Evolutionary conservation across 768 basidiomycete genomes (phyloP), one percentile per base, ranked within the genome.

Genomic region (Termitomyces eurrhizus): DNA sequence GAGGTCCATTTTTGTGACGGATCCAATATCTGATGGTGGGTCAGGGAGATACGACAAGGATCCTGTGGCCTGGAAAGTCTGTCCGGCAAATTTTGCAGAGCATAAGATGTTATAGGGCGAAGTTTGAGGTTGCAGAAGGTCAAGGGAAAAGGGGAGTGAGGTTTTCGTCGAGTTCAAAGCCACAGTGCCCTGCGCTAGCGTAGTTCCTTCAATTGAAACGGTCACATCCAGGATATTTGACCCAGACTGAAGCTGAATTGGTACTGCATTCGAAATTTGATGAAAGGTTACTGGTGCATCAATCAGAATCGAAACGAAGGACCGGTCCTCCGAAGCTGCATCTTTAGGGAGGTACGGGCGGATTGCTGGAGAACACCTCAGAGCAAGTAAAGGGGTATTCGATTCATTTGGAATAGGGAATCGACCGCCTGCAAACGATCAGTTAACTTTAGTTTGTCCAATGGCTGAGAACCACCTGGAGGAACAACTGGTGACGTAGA

Each of bases 1-100:
- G 52, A 81, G 70, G 67, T 86, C 85, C 78, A 85, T 82, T 66
- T 86, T 87, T 0, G 84, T 85, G n/a, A 84, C 85, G 2, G 81
- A 80, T 14, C 81, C 79, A 58, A 82, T 81, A 1, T 69, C 74
- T 2, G 74, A 61, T 0, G 80, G 76, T 0, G 78, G 82, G 32
- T 76, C 68, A 5, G 85, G 84, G 37, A 86, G 71, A 57, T 80
- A 80, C 1, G 78, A 78, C 52, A 89, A 67, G 7, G 74, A 65
- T 0, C 80, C 75, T 2, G 75, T 73, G 3, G 82, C 74, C 3
- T 68, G 72, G 65, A 82, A 87, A 4, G 69, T 77, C 58, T 83
- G 81, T 4, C 68, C 61, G 18, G 64, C 65, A 56, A 76, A 69
- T 2, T 68, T 77, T 4, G 79, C 80, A 0, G 73, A 68, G 67